Evolutionary conservation across 228 moss, liverwort and hornwort genomes (phyloP), one percentile per base, ranked within the genome.

Genomic region (Sphagnum magellanicum): DNA sequence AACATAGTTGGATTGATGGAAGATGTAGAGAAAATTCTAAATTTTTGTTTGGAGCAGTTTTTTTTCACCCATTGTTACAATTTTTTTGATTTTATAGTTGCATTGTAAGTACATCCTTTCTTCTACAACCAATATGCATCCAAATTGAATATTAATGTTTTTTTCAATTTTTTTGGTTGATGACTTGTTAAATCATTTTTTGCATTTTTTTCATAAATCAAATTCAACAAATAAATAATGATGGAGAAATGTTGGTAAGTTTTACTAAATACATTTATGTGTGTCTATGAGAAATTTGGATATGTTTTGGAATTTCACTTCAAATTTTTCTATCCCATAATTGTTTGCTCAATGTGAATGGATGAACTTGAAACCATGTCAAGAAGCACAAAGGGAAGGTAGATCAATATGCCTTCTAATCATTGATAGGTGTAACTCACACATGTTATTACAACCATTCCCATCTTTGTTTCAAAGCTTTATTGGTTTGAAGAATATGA

Each of bases 11-110:
- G 14, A 61, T 9, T 12, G 8, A 75, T 55, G 64, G 71, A 73
- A 77, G 64, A 81, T 81, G 74, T 66, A 7, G 77, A 84, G 48
- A 57, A 78, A 61, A 68, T 81, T 71, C 52, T 77, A 3, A 71
- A 77, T 64, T 61, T 77, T 16, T 84, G 84, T 72, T 69, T 76
- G 75, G 74, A 85, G 76, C 75, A 80, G 53, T 84, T 88, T 65
- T 67, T 71, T 70, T 85, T 78, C 53, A 82, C 85, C 48, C 79
- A 82, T 48, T 85, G 85, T 80, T 82, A 88, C 76, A 82, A 78
- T 72, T 85, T 82, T 82, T 71, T 85, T 74, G 78, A 88, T 55
- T 82, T 88, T 50, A 48, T 88, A 52, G 72, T 72, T 76, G 88
- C 85, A 10, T 50, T 88, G 63, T 79, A 85, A 80, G 88, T 88